Evolutionary conservation across 352 stramenopile species (phyloP), one percentile per base, ranked within the genome.

Genomic region (Globisporangium rhizosaccharum): DNA sequence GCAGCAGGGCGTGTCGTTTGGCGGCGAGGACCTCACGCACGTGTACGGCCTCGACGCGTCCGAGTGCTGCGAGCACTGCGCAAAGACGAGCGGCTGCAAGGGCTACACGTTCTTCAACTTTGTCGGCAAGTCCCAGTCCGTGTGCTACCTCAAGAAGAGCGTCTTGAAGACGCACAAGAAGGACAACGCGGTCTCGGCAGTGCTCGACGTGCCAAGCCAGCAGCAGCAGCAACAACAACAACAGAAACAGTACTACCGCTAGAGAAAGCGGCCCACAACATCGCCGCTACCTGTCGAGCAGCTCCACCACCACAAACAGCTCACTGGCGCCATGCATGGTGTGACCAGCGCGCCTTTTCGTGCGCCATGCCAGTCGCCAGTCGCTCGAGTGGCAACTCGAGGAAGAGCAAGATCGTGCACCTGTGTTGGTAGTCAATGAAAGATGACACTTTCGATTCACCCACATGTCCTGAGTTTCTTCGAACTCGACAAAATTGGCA

Each of bases 141-240:
- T 52, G 45, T 66, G 61, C 28, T 25, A 66, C 51, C 25, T 66
- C 36, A 66, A 66, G 57, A 39, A 52, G 28, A 52, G 33, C 33
- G 50, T 53, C 12, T 23, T 11, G 25, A 59, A 53, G 30, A 53
- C 54, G 26, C 44, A 59, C 28, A 52, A 59, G 44, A 53, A 52
- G 26, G 20, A 36, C 17, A 18, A 33, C 8, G 51, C 58, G 2
- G 36, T 63, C 11, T 37, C 44, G 15, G 54, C 33, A 2, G 48
- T 50, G 18, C 45, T 59, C 15, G 53, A 42, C 28, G 52, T 33
- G 44, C 37, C 57, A 6, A 28, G 25, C 17, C 54, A 50, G 18
- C 26, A 44, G 12, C 54, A 59, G 41, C 44, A 53, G 20, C 54
- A 59, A 23, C 51, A 36, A 26, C 52, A 57, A 37, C 37, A 49